Conservation (phyloP, 2,329 filamentous ascomycete species). For the Botrytis fabae region DNA sequence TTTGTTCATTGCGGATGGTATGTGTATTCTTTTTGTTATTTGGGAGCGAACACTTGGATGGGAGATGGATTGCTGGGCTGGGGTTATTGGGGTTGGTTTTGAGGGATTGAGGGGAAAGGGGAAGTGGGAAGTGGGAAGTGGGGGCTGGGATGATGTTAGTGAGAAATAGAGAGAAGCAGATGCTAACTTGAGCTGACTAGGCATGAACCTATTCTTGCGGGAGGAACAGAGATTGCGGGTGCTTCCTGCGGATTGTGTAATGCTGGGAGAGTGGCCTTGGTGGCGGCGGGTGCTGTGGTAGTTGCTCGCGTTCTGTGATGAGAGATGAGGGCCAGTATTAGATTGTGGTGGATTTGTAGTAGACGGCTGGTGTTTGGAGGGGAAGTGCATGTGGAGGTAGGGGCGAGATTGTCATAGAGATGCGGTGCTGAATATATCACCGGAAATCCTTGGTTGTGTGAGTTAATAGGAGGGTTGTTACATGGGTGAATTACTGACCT, state of each 20-base stretch:
- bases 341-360: neutral
- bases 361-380: neutral
- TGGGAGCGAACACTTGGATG: neutral
- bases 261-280: constrained; percentile 11
- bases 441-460: neutral
- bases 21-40: constrained; percentile 11
- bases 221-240: constrained; percentile 36
- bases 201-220: constrained; percentile 37
- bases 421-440: neutral
- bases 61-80: neutral
- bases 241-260: constrained; percentile 21
- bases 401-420: too few relatives aligned
- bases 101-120: neutral
- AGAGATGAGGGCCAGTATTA: neutral
- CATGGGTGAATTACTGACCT: neutral
- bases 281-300: constrained; percentile 24
- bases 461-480: neutral
- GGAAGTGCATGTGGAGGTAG: too few relatives aligned
- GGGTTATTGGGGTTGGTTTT: neutral
- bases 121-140: neutral
- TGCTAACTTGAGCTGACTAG: constrained; percentile 3
- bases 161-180: neutral
- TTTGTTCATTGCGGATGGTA: constrained; percentile 35
- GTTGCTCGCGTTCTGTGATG: constrained; percentile 23
- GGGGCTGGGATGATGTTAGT: neutral